Conservation (phyloP, 768 basidiomycete genomes). For the Suillus plorans region DNA sequence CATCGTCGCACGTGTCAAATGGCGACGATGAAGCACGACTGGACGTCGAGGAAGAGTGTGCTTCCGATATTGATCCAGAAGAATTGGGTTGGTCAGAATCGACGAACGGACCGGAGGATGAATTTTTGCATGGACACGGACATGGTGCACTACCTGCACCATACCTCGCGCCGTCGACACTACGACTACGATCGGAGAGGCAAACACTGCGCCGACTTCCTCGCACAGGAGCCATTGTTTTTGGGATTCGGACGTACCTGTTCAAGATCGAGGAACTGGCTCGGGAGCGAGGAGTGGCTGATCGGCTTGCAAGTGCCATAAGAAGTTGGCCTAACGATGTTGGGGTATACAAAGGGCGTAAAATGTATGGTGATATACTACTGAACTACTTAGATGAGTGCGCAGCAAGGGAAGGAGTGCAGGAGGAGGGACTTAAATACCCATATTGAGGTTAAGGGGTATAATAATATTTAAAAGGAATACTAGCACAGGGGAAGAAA, state of each 20-base stretch:
- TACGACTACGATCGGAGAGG: constrained; percentile 62
- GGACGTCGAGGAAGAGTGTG: constrained; percentile 9
- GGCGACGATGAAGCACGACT: constrained; percentile 8
- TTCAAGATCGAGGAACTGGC: constrained; percentile 51
- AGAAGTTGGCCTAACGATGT: constrained; percentile 68
- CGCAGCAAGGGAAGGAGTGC: constrained; percentile 18
- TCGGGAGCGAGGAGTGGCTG: constrained; percentile 57
- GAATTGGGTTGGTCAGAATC: constrained; percentile 65
- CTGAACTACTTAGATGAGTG: constrained; percentile 24
- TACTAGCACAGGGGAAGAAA: constrained; percentile 6
- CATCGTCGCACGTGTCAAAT: constrained; percentile 7
- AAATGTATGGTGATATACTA: constrained; percentile 23
- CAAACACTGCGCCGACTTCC: constrained; percentile 68
- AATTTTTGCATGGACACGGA: constrained; percentile 32
- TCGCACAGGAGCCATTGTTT: constrained; percentile 60
- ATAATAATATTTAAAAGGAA: too few relatives aligned
- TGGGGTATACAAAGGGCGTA: constrained; percentile 27
- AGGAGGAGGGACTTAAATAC: constrained; percentile 12
- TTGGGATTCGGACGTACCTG: constrained; percentile 69
- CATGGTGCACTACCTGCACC: constrained; percentile 18
- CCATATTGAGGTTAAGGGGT: constrained; percentile 10
- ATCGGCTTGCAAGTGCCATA: constrained; percentile 61
- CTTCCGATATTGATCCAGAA: constrained; percentile 49
- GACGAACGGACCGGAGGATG: constrained; percentile 55
- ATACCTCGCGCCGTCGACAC: constrained; percentile 36